phyloP scores from a whole-genome alignment of 106 monocot species.

The Dendrobium huoshanense region DNA sequence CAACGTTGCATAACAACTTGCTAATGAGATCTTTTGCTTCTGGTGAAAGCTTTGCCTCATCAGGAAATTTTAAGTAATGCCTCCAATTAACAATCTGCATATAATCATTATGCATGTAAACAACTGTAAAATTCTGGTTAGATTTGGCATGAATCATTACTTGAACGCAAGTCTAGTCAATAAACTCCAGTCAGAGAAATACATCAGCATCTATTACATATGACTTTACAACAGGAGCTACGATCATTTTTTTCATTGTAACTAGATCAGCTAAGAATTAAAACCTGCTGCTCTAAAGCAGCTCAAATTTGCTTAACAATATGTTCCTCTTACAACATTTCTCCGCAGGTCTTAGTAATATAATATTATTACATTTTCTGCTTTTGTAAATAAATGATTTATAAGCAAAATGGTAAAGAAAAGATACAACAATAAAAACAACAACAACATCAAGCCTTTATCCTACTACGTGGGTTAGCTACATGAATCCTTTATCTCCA shows the following conservation, averaged over 20 bases:
- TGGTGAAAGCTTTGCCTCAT: conserved; percentile 89
- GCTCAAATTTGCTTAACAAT: not conserved
- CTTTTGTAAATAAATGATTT: not conserved
- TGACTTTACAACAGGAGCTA: not conserved
- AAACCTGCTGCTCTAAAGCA: not conserved
- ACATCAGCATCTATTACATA: not conserved
- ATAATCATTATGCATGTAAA: not conserved
- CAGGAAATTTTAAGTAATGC: conserved; percentile 90
- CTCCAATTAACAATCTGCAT: conserved; percentile 98
- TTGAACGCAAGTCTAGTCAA: not conserved
- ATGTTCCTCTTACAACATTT: not conserved
- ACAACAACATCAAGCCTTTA: not conserved
- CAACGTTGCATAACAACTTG: conserved; percentile 88
- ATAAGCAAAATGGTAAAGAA: not conserved
- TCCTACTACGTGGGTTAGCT: too few relatives aligned
- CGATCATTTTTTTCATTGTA: not conserved
- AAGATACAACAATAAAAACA: not conserved
- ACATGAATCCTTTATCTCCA: too few relatives aligned
- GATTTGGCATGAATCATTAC: not conserved
- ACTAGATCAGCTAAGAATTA: not conserved
- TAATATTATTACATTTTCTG: not conserved
- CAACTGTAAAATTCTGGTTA: not conserved
- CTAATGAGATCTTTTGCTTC: conserved; percentile 96
- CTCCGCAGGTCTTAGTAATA: not conserved
- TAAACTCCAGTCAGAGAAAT: not conserved